Base-by-base conservation (phyloP, 768 basidiomycete species). In the Tephrocybe rancida region DNA sequence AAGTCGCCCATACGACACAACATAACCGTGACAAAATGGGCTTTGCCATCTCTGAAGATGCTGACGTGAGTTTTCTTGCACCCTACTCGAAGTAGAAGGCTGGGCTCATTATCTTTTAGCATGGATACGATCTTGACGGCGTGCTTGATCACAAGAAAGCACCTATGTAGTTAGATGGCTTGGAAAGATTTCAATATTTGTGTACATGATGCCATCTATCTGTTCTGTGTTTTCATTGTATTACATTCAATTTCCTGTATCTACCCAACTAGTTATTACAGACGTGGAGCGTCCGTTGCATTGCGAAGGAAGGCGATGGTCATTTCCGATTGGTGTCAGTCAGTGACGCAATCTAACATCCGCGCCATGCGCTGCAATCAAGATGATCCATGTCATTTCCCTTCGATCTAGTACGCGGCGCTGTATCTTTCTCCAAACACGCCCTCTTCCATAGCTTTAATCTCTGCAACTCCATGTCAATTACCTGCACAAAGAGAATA, bases 381-480 rank as follows among this genome's bases (percentile, higher is more conserved):
- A n/a, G n/a, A n/a, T n/a, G n/a, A n/a, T n/a, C n/a, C n/a, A n/a
- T n/a, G n/a, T n/a, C n/a, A n/a, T n/a, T n/a, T 41, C n/a, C 5
- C 3, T 5, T 42, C 3, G 8, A 26, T 48, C 26, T 48, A 27
- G 14, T 35, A 35, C 14, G 11, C 8, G 9, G 48, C 48, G 27
- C 58, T 57, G 16, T 61, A 61, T 34, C 60, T 44, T 26, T 56
- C 57, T 13, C 60, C 60, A 29, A 61, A 61, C 11, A 58, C 39
- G 0, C 57, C 57, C 41, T 61, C 60, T 22, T 61, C 57, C 24
- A 58, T 61, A 10, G 60, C 60, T 27, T 63, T 63, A 37, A 63
- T 63, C 42, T 59, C 50, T 38, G 38, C 11, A 53, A n/a, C 21
- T 29, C 1, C 5, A 38, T 24, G 30, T 42, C 8, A 21, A 8